Evolutionary conservation across 768 basidiomycete species (phyloP).

Genomic region (Lentinula lateritia): DNA sequence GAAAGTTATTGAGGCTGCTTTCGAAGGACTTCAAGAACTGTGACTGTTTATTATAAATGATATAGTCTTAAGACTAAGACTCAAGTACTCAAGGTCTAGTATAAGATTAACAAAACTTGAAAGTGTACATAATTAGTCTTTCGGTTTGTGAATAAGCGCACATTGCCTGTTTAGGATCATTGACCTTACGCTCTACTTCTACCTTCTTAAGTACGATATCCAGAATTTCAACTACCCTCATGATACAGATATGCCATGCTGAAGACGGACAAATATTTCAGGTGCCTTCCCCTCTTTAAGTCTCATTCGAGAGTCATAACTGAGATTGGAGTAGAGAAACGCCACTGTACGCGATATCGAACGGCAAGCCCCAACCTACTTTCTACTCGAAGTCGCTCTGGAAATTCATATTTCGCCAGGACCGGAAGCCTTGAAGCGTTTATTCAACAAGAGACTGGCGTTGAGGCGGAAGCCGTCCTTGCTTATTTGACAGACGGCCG

Average conservation of each 20-base stretch:
- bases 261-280: constrained; percentile 61
- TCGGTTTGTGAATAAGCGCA: background rate
- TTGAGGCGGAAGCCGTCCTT: constrained; percentile 63
- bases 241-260: constrained; percentile 63
- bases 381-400: background rate
- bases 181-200: too few relatives aligned
- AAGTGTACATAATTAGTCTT: too few relatives aligned
- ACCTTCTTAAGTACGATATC: background rate
- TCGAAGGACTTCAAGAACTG: constrained; percentile 30
- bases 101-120: too few relatives aligned
- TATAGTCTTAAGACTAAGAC: background rate
- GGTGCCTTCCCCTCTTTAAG: constrained; percentile 25
- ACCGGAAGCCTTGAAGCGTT: constrained; percentile 66
- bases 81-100: too few relatives aligned
- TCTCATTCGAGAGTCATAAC: background rate
- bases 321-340: constrained; percentile 39
- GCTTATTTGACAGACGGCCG: constrained; percentile 80
- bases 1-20: constrained; percentile 52
- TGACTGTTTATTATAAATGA: background rate
- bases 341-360: constrained; percentile 73
- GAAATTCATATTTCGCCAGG: constrained; percentile 27
- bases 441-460: constrained; percentile 64
- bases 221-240: constrained; percentile 13
- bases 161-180: background rate
- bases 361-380: constrained; percentile 36